A percentile compares a stretch with the other conserved stretches of the same genome.
These are phyloP conservation scores for Pezicula carpinea DNA, from an alignment of 2,329 filamentous ascomycete species.

Conservation along the genomic window DNA sequence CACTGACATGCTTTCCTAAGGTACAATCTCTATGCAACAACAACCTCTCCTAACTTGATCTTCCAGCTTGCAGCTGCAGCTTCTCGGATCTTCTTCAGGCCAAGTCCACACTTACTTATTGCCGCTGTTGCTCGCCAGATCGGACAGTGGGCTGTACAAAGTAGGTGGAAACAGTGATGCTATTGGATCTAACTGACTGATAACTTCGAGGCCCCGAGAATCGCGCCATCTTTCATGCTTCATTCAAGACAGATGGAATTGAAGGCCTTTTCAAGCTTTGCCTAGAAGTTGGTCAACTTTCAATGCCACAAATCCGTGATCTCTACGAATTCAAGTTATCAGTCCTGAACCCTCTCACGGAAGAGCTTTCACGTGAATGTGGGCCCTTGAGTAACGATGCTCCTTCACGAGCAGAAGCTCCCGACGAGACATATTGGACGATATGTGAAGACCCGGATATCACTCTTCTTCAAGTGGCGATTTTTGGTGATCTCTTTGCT, in stretches of 20 bases:
- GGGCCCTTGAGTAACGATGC: not conserved
- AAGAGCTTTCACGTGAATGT: not conserved
- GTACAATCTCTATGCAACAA: conserved; percentile 9
- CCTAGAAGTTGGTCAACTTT: conserved; percentile 25
- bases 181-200: not conserved
- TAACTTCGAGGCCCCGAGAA: conserved; percentile 11
- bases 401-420: not conserved
- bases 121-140: conserved; percentile 28
- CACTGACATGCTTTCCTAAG: not conserved
- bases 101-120: conserved; percentile 32
- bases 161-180: not conserved
- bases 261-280: conserved; percentile 28
- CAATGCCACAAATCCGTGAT: conserved; percentile 26
- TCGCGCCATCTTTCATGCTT: conserved; percentile 16
- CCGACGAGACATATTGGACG: not conserved
- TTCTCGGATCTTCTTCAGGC: conserved; percentile 31
- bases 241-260: conserved; percentile 24
- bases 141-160: conserved; percentile 29
- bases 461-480: not conserved
- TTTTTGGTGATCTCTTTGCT: not conserved
- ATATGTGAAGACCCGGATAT: not conserved
- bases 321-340: conserved; percentile 5
- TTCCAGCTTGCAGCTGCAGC: conserved; percentile 29
- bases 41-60: conserved; percentile 23
- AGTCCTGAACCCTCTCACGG: not conserved